A percentile compares a stretch with the other conserved stretches of the same genome.
These are phyloP conservation scores for Blastobotrys proliferans DNA, from an alignment of 1,139 yeast genomes.

Conservation along the genomic window DNA sequence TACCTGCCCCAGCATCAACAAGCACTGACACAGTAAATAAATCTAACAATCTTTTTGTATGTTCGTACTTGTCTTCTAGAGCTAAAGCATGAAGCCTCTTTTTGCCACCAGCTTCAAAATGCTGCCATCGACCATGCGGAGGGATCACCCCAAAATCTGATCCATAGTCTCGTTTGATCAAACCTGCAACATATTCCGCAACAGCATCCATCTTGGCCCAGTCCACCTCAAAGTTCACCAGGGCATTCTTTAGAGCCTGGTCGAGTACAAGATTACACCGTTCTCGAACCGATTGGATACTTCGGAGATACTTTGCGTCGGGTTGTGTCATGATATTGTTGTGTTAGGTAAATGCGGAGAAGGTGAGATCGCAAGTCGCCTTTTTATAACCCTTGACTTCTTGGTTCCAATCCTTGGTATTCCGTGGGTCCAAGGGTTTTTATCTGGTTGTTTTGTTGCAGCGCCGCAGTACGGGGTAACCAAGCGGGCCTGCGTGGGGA, in stretches of 20 bases:
- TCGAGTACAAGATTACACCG: constrained; percentile 43
- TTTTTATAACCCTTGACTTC: no score
- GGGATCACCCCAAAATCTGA: constrained; percentile 43
- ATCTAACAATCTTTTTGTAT: constrained; percentile 50
- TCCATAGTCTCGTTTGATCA: constrained; percentile 43
- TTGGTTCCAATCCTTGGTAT: no score
- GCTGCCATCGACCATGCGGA: constrained; percentile 63
- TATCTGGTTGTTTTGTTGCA: no score
- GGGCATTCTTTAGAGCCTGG: constrained; percentile 35
- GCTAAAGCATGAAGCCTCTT: constrained; percentile 43
- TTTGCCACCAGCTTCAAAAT: constrained; percentile 47
- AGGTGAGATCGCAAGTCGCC: no score
- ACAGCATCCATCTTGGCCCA: constrained; percentile 38
- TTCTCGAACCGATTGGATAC: constrained; percentile 51
- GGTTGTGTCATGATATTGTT: no score
- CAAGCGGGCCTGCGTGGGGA: not conserved
- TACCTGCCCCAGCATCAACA: constrained; percentile 63
- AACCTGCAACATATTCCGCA: constrained; percentile 41
- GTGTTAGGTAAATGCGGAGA: not conserved
- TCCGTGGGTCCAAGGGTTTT: no score
- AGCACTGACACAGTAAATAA: constrained; percentile 54
- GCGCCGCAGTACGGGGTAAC: not conserved
- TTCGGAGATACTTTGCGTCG: constrained; percentile 40
- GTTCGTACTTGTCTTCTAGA: constrained; percentile 36
- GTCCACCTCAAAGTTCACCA: constrained; percentile 46